A percentile compares a stretch with the other conserved stretches of the same genome.
Evolutionary conservation across 2,329 filamentous ascomycete species (phyloP).

Genomic region (Calonectria ilicicola): DNA sequence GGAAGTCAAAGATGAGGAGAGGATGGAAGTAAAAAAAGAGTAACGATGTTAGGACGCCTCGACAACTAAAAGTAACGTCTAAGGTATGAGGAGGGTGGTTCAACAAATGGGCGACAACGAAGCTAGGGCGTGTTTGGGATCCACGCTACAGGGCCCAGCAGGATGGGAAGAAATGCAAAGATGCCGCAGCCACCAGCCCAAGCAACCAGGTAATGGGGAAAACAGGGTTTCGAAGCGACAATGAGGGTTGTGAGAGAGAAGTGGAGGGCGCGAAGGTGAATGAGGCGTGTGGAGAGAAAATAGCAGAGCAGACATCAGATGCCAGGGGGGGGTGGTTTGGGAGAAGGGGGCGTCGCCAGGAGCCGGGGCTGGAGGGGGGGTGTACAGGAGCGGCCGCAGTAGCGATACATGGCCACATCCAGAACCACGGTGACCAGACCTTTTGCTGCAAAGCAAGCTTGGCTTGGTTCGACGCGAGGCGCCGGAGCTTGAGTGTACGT

Average conservation of each 20-base stretch:
- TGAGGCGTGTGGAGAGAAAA: conserved; percentile 34
- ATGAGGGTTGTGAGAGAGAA: conserved; percentile 33
- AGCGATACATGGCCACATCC: conserved; percentile 32
- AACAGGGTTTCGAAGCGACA: conserved; percentile 36
- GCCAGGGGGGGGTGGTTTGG: conserved; percentile 29
- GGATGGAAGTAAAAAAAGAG: not conserved
- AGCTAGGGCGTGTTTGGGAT: conserved; percentile 35
- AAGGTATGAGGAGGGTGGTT: conserved; percentile 18
- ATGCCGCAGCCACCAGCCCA: conserved; percentile 41
- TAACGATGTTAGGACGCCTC: conserved; percentile 6
- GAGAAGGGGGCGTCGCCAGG: conserved; percentile 31
- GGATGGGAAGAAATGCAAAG: conserved; percentile 27
- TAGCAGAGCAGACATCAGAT: conserved; percentile 35
- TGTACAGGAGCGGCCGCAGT: conserved; percentile 17
- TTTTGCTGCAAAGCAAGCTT: conserved; percentile 14
- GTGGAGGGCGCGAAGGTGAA: conserved; percentile 26
- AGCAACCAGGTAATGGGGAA: conserved; percentile 31
- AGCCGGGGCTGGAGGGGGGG: conserved; percentile 31
- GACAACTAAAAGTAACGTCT: conserved; percentile 9
- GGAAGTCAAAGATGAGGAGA: not conserved
- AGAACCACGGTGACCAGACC: conserved; percentile 23
- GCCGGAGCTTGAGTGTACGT: conserved; percentile 10
- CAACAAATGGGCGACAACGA: conserved; percentile 11
- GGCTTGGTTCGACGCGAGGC: conserved; percentile 19
- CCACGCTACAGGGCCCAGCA: conserved; percentile 37